Conservation (phyloP, 768 basidiomycete species). For the Tylopilus rubrobrunneus region DNA sequence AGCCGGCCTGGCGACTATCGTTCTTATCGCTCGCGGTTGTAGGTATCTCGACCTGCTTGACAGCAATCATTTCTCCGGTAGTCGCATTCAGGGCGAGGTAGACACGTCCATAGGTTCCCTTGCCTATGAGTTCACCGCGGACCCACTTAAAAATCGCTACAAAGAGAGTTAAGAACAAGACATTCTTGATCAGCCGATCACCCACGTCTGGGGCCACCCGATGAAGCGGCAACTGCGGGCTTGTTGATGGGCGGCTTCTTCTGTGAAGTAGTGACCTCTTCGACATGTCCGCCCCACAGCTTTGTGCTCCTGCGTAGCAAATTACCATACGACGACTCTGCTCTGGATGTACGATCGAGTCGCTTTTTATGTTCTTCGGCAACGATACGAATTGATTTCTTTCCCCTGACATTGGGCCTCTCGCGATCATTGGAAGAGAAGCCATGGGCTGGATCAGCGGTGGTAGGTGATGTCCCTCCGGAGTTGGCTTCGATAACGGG, state of each 20-base stretch:
- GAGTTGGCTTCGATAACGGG: slow-evolving; percentile 87
- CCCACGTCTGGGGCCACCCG: slow-evolving; percentile 67
- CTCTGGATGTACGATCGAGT: slow-evolving; percentile 66
- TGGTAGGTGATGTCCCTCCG: slow-evolving; percentile 74
- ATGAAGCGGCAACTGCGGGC: slow-evolving; percentile 55
- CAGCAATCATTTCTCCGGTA: slow-evolving; percentile 98
- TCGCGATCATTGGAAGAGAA: slow-evolving; percentile 32
- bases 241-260: slow-evolving; percentile 42
- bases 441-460: slow-evolving; percentile 47
- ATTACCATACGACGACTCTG: slow-evolving; percentile 47
- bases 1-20: slow-evolving; percentile 76
- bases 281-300: slow-evolving; percentile 90
- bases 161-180: slow-evolving; percentile 18
- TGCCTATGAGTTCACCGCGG: slow-evolving; percentile 94
- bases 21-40: slow-evolving; percentile 87
- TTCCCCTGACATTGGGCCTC: slow-evolving; percentile 51
- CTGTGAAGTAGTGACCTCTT: slow-evolving; percentile 85
- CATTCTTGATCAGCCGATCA: slow-evolving; percentile 16
- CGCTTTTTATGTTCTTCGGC: slow-evolving; percentile 83
- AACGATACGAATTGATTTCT: slow-evolving; percentile 91
- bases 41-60: slow-evolving; percentile 97
- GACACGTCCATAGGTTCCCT: slow-evolving; percentile 94
- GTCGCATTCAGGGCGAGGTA: slow-evolving; percentile 95
- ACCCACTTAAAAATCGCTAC: slow-evolving; percentile 96
- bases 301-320: slow-evolving; percentile 82